Evolutionary conservation across 129 eudicot genomes (phyloP), one percentile per base, ranked within the genome.

Genomic region (Lactuca sativa): DNA sequence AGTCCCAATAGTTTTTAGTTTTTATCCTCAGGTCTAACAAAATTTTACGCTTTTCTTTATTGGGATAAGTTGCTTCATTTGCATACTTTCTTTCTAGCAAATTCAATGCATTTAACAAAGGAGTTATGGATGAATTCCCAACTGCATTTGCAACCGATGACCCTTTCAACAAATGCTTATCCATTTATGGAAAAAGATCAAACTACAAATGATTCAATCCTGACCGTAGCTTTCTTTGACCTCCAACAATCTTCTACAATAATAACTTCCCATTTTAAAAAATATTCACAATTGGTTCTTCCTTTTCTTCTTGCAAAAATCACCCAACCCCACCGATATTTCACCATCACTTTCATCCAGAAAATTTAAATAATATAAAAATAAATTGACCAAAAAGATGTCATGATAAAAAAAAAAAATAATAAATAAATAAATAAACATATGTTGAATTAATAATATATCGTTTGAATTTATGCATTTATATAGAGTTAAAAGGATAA

Each of bases 311-410:
- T 52, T 37, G 56, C 11, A 67, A 75, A 75, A 59, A 48, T 67
- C 74, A 56, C 56, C 10, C 78, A 59, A 71, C 67, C 67, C 71
- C 57, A 74, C 74, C 80, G 38, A 67, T 67, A 75, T 76, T 76
- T 60, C 70, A 76, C 57, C 74, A 59, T 60, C 69, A 69, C 15
- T 59, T 61, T 62, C 34, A 36, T 59, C 30, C 66, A 67, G 18
- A 75, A 67, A 73, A 6, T 11, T 56, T 4, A 33, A 7, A 31
- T 4, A 8, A 30, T 41, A 43, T 15, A 41, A 62, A 57, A 17
- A 16, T 6, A 67, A 21, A 13, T 66, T 59, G 56, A 66, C 64
- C 64, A 30, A 12, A 40, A 74, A 8, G 51, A 74, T 30, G 21
- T 65, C 51, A 64, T 52, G 16, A 64, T 52, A 13, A 8, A 18